Percentiles rank a stretch among this genome's conserved stretches.
Conservation (phyloP, 805 yeast species). For the Lachancea sp. region DNA sequence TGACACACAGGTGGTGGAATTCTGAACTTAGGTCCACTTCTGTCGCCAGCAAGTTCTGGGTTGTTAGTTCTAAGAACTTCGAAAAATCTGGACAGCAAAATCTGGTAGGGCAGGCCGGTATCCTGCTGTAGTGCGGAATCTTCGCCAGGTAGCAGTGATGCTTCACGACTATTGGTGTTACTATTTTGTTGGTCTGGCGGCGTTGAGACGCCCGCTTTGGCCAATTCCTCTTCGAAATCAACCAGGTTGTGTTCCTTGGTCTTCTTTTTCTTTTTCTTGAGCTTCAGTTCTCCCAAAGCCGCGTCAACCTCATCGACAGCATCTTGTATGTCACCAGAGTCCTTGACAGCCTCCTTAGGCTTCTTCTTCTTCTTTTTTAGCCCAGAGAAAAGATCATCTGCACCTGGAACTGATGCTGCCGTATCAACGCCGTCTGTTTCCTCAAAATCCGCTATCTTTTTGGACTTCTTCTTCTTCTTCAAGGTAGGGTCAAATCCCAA, state of each 20-base stretch:
- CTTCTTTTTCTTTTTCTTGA: constrained; percentile 82
- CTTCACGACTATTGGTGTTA: constrained; percentile 30
- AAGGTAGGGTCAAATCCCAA: constrained; percentile 67
- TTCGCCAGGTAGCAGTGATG: constrained; percentile 29
- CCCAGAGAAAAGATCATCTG: constrained; percentile 70
- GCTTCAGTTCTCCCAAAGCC: constrained; percentile 61
- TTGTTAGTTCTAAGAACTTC: constrained; percentile 80
- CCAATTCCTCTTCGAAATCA: constrained; percentile 85
- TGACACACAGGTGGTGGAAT: constrained; percentile 96
- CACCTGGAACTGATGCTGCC: constrained; percentile 38
- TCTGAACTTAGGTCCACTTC: constrained; percentile 85
- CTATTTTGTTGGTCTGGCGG: constrained; percentile 31
- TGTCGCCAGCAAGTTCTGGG: constrained; percentile 97
- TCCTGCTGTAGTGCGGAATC: constrained; percentile 35
- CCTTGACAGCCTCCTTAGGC: constrained; percentile 35
- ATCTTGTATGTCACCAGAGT: constrained; percentile 36
- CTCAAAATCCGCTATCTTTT: constrained; percentile 34
- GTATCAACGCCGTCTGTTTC: constrained; percentile 34
- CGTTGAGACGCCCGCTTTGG: constrained; percentile 73
- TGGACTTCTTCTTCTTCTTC: constrained; percentile 74
- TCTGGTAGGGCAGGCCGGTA: constrained; percentile 67
- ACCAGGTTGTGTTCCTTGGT: constrained; percentile 50
- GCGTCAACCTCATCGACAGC: constrained; percentile 45
- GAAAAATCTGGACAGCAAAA: constrained; percentile 79
- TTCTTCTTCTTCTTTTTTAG: constrained; percentile 84